phyloP scores from a whole-genome alignment of 2,329 filamentous ascomycete species.

The Bipolaris victoriae region DNA sequence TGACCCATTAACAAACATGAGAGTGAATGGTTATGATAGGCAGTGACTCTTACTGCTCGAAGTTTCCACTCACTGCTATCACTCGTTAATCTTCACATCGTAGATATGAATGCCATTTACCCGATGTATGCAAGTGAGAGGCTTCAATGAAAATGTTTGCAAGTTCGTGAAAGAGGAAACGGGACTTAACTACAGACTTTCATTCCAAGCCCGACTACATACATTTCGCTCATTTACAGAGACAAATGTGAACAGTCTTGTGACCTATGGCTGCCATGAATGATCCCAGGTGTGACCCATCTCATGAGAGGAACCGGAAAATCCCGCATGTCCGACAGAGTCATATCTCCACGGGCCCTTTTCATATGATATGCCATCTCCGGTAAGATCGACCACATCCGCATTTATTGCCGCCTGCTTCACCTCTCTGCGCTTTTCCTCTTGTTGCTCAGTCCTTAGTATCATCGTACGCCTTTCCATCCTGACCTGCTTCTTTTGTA shows the following conservation, averaged over 20 bases:
- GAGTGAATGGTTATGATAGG: background rate
- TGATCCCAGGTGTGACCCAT: background rate
- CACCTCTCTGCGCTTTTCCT: slow-evolving; percentile 4
- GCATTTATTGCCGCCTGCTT: slow-evolving; percentile 2
- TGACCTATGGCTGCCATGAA: background rate
- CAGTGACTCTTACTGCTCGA: background rate
- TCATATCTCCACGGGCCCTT: background rate
- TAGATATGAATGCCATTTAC: background rate
- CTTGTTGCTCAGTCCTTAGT: background rate
- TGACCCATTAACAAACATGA: background rate
- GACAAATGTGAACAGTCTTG: background rate
- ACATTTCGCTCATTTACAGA: too few relatives aligned
- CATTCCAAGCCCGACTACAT: background rate
- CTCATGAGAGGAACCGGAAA: background rate
- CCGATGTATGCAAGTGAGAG: background rate
- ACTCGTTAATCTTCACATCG: background rate
- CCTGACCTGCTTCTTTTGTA: background rate
- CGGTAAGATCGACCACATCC: slow-evolving; percentile 13
- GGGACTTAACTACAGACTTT: too few relatives aligned
- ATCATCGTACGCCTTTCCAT: background rate
- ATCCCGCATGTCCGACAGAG: background rate
- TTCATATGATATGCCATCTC: background rate
- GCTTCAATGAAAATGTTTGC: background rate
- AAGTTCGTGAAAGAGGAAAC: background rate
- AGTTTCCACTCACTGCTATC: background rate